Percentiles rank a stretch among this genome's conserved stretches.
These are phyloP conservation scores for Zygoascus flipseniorum DNA, from an alignment of 805 yeast genomes.

Conservation along the genomic window DNA sequence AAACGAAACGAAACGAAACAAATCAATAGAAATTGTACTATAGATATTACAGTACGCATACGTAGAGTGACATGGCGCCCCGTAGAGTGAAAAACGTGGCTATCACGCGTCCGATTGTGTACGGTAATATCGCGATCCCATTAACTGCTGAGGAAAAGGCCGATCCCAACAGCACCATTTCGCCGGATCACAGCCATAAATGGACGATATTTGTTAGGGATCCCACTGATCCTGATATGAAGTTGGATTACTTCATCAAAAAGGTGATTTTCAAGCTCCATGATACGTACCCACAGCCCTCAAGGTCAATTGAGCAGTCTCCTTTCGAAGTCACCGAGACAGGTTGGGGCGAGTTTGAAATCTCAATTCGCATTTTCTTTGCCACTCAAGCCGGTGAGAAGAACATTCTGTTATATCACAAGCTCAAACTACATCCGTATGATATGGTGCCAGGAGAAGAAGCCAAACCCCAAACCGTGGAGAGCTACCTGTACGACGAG, in stretches of 20 bases:
- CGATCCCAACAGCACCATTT: conserved; percentile 38
- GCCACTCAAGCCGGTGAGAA: conserved; percentile 58
- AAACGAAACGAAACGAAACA: too few relatives aligned
- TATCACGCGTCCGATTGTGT: conserved; percentile 67
- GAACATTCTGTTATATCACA: conserved; percentile 78
- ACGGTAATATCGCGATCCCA: conserved; percentile 74
- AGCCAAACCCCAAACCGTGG: conserved; percentile 39
- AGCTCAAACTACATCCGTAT: conserved; percentile 85
- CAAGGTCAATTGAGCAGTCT: conserved; percentile 79
- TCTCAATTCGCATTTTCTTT: conserved; percentile 78
- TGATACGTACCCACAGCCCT: conserved; percentile 83
- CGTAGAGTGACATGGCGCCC: not conserved
- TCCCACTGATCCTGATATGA: conserved; percentile 38
- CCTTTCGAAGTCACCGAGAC: conserved; percentile 95
- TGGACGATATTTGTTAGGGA: conserved; percentile 92
- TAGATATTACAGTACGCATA: not conserved
- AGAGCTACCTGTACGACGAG: conserved; percentile 72
- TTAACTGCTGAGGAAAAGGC: conserved; percentile 46
- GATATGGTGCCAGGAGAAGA: conserved; percentile 29
- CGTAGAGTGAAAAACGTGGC: conserved; percentile 41
- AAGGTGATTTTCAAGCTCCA: conserved; percentile 91
- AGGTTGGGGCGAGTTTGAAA: conserved; percentile 99
- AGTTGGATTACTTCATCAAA: conserved; percentile 71
- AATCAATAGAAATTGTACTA: too few relatives aligned
- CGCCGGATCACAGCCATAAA: conserved; percentile 84